Base-by-base conservation (phyloP, 176 grass and related monocot genomes). In the Oryza glaberrima region DNA sequence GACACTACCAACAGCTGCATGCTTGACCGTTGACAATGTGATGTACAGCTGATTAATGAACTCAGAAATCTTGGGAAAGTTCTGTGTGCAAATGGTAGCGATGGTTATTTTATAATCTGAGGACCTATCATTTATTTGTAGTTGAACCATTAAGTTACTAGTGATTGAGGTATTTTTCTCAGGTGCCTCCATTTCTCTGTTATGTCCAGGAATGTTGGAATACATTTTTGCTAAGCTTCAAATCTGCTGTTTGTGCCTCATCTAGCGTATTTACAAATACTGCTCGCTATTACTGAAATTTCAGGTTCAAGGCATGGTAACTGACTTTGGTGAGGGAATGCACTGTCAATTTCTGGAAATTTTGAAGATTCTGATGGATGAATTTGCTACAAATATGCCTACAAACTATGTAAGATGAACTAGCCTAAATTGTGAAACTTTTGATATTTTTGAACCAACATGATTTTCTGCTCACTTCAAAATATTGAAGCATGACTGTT, bases 271-370 rank as follows among this genome's bases (percentile, higher is more conserved):
- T 81, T 51, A 65, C 68, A 28, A 45, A 84, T 82, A 75, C 32
- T 40, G n/a, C 67, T 92, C n/a, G 81, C 34, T 61, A 15, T 65
- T 61, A 61, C 46, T 73, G 28, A 65, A 73, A 83, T 85, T 83
- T 88, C 85, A 98, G 95, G 87, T 98, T 91, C 89, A 91, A 79
- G 89, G 91, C 74, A 92, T 94, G 77, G 14, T 86, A 70, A 90
- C 68, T 70, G 87, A 91, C 11, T 90, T 89, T 47, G 84, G 89
- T 81, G 93, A 88, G 84, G 90, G 82, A 79, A 91, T 90, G 92
- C 82, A 86, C 75, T 88, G 84, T 70, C 90, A 91, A 48, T 91
- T 89, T 79, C 89, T 54, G 26, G 89, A 96, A 84, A 93, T 96
- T 81, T 81, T 98, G 60, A 82, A 63, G 76, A 83, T 63, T 81